Conservation (phyloP, 345 rosid genomes). For the Noccaea bulbosa region DNA sequence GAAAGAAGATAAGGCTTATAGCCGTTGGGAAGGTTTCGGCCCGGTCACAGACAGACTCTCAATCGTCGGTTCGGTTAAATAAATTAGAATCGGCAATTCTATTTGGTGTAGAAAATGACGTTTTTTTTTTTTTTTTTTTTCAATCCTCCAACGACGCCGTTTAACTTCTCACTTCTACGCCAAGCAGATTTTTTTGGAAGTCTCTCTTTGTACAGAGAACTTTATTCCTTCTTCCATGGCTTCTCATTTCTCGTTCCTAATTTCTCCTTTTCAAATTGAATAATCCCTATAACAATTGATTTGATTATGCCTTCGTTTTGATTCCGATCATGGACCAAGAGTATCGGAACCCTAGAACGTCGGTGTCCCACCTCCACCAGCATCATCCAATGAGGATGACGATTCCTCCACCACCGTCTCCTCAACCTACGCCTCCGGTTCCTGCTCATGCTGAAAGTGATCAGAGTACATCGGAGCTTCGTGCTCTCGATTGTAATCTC, state of each 20-base stretch:
- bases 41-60: slow-evolving; percentile 34
- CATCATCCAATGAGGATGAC: slow-evolving; percentile 43
- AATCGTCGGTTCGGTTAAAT: slow-evolving; percentile 29
- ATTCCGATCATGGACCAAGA: slow-evolving; percentile 26
- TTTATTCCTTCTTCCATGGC: slow-evolving; percentile 27
- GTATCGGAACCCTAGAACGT: slow-evolving; percentile 35
- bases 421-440: slow-evolving; percentile 54
- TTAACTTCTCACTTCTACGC: slow-evolving; percentile 6
- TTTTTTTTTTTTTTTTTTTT: no score
- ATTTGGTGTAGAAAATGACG: not conserved
- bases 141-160: not conserved
- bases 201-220: slow-evolving; percentile 7
- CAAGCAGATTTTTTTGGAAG: slow-evolving; percentile 1
- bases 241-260: slow-evolving; percentile 10
- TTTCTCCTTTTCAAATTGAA: slow-evolving; percentile 21
- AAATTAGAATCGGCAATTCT: slow-evolving; percentile 17
- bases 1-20: slow-evolving; percentile 22
- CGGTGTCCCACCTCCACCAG: slow-evolving; percentile 47
- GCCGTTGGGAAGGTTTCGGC: slow-evolving; percentile 39
- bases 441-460: slow-evolving; percentile 66
- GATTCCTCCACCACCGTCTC: slow-evolving; percentile 53
- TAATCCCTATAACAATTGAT: slow-evolving; percentile 1
- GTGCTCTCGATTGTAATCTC: slow-evolving; percentile 81
- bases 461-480: slow-evolving; percentile 68
- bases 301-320: slow-evolving; percentile 1